Percentiles rank a stretch among this genome's conserved stretches.
Evolutionary conservation across 306 rosid genomes (phyloP).

Genomic region (Rosa lucieae): DNA sequence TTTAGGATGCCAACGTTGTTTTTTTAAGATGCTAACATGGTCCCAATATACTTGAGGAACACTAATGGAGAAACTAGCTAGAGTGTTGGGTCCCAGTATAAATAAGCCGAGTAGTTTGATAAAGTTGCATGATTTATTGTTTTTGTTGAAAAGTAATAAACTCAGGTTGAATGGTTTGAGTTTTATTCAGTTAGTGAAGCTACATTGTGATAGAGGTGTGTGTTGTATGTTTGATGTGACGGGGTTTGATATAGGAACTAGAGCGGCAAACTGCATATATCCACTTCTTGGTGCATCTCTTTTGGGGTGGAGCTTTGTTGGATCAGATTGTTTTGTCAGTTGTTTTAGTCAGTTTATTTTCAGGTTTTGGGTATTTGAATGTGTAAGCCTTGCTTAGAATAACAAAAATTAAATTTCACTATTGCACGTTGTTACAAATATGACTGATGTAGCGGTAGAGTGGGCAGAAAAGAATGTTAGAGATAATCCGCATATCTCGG

Average conservation of each 20-base stretch:
- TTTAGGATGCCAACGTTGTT: conserved; percentile 1
- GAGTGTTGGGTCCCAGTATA: too few relatives aligned
- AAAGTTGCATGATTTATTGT: background rate
- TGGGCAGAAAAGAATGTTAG: conserved; percentile 75
- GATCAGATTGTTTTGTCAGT: conserved; percentile 53
- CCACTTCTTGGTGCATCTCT: conserved; percentile 95
- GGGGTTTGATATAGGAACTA: conserved; percentile 96
- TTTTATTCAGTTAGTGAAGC: background rate
- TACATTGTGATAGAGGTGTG: conserved; percentile 3
- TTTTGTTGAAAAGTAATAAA: background rate
- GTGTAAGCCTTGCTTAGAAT: conserved; percentile 1
- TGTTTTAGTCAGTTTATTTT: background rate
- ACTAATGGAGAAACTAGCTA: too few relatives aligned
- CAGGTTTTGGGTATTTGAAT: conserved; percentile 5
- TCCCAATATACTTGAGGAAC: too few relatives aligned
- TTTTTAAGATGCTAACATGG: background rate
- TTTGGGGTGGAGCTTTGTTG: conserved; percentile 82
- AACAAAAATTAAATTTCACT: conserved; percentile 6
- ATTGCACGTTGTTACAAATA: conserved; percentile 50
- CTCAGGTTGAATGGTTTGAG: background rate
- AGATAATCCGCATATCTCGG: conserved; percentile 59
- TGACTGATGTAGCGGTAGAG: conserved; percentile 78
- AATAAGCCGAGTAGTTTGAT: background rate
- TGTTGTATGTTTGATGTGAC: conserved; percentile 31
- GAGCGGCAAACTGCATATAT: conserved; percentile 79